Evolutionary conservation across 257 asterid species (phyloP), one percentile per base, ranked within the genome.

Genomic region (Penstemon eatonii): DNA sequence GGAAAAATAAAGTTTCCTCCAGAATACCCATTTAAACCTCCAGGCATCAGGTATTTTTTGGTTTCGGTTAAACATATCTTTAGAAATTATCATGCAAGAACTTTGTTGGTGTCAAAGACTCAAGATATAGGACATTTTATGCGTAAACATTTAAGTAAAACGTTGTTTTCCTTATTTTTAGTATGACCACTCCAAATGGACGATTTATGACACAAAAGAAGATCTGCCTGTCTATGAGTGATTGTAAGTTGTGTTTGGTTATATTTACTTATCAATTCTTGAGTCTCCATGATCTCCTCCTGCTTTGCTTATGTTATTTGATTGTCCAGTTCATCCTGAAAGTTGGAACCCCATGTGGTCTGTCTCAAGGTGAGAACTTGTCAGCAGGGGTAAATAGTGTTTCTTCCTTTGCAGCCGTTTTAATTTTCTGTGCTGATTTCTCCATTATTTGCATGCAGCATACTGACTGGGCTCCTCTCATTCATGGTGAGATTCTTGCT

Each of bases 1-100:
- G 99, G 99, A 73, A 89, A 89, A 83, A 87, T 94, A 72, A 91
- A 86, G 78, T 94, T 94, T 83, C 99, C 99, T 70, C 86, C 99
- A 47, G 96, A 94, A 53, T 94, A 94, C 82, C 96, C 98, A 8
- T 91, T 75, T 58, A 94, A 94, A 77, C 99, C 99, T 69, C 98
- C 98, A 43, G 92, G 90, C 60, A 91, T 94, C 79, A 91, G 89
- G 99, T 89, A 75, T 13, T 65, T 61, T 61, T 63, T 43, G 59
- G 66, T 60, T 68, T 53, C 25, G 61, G 39, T 67, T 54, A 42
- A 44, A 49, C 40, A 36, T 42, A 51, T 13, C 64, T 43, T 59
- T 67, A 49, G 8, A 39, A 47, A 67, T 65, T 37, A 38, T 60
- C 49, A n/a, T 42, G 3, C 65, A 63, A 37, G 62, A 52, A 52